Evolutionary conservation across 2,329 filamentous ascomycete species (phyloP).

Genomic region (Chaetomiaceae sp.): DNA sequence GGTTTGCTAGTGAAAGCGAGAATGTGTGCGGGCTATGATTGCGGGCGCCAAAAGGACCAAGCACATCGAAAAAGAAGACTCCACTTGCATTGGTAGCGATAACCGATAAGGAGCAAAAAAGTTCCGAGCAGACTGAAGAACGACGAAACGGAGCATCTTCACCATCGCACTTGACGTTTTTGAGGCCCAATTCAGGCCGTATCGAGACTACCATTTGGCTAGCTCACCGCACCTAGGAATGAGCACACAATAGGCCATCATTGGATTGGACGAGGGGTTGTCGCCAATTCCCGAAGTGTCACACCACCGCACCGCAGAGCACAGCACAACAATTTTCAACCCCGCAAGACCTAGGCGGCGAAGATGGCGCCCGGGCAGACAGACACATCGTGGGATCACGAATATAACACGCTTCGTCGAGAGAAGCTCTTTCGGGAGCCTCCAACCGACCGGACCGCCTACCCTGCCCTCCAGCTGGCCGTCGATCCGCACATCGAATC

Average conservation of each 20-base stretch:
- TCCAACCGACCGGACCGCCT: constrained; percentile 80
- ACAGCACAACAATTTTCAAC: neutral
- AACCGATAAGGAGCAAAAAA: constrained; percentile 28
- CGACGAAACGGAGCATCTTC: too few relatives aligned
- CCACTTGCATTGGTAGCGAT: too few relatives aligned
- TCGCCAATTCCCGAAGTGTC: constrained; percentile 3
- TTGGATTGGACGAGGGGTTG: neutral
- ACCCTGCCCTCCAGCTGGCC: constrained; percentile 79
- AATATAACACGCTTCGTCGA: constrained; percentile 80
- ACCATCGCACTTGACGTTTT: constrained; percentile 1
- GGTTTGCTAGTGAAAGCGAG: too few relatives aligned
- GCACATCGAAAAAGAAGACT: too few relatives aligned
- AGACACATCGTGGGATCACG: constrained; percentile 70
- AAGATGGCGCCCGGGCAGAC: constrained; percentile 46
- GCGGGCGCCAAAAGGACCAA: too few relatives aligned
- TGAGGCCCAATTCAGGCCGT: neutral
- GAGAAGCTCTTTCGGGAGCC: constrained; percentile 87
- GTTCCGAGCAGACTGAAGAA: too few relatives aligned
- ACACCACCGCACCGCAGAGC: neutral
- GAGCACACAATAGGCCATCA: neutral
- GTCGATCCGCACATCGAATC: constrained; percentile 90
- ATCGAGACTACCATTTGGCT: neutral
- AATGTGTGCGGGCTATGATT: too few relatives aligned
- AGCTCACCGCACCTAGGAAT: constrained; percentile 1
- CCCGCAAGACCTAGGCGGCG: constrained; percentile 2